Percentiles rank a stretch among this genome's conserved stretches.
phyloP scores from a whole-genome alignment of 305 asterid genomes.

The Ruellia speciosa region DNA sequence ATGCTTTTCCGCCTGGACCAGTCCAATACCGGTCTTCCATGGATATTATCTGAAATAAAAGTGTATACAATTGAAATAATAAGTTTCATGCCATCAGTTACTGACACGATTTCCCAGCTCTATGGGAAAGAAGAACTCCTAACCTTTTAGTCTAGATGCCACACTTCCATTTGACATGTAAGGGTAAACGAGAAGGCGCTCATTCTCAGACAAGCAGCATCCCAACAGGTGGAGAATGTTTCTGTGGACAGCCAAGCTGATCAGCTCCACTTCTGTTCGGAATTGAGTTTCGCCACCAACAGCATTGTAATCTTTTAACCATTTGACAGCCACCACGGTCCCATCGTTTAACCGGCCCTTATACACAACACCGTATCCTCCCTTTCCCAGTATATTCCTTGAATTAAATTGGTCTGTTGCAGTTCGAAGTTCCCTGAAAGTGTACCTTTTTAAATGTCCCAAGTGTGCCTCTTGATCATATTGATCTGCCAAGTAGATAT shows the following conservation, averaged over 20 bases:
- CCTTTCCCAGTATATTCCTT: conserved; percentile 75
- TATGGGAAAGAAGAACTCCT: too few species aligned
- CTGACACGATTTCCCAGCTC: too few species aligned
- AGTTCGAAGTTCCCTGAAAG: conserved; percentile 76
- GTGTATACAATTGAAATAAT: too few species aligned
- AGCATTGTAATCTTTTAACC: conserved; percentile 70
- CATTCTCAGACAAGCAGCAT: conserved; percentile 79
- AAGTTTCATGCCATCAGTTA: too few species aligned
- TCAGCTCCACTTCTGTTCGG: conserved; percentile 87
- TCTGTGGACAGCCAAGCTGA: conserved; percentile 88
- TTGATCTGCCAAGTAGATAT: conserved; percentile 52
- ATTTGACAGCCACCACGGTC: conserved; percentile 79
- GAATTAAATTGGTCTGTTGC: conserved; percentile 80
- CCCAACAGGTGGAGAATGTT: conserved; percentile 94
- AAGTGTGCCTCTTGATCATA: conserved; percentile 83
- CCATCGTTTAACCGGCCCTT: conserved; percentile 71
- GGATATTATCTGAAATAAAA: conserved; percentile 61
- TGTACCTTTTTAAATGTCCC: conserved; percentile 71
- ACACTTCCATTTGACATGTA: conserved; percentile 96
- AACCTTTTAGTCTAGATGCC: conserved; percentile 81
- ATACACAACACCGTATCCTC: conserved; percentile 87
- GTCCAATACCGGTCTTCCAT: conserved; percentile 77
- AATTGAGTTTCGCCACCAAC: conserved; percentile 89
- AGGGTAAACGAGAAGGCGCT: conserved; percentile 84
- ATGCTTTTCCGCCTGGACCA: conserved; percentile 79